phyloP scores from a whole-genome alignment of 192 early-diverging fungal species.

The Glomus cerebriforme region DNA sequence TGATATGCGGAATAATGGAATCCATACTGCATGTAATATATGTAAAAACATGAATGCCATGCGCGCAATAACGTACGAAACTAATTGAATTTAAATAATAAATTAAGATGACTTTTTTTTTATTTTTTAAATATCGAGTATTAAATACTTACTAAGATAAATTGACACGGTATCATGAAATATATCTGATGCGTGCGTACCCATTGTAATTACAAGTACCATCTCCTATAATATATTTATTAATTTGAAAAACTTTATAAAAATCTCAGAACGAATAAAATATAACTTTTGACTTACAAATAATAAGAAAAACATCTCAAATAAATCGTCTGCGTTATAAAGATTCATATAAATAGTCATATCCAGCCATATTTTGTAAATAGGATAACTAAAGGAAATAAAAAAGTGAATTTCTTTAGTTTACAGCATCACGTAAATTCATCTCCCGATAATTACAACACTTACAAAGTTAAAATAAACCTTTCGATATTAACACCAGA shows the following conservation, averaged over 20 bases:
- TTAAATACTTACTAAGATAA: not conserved
- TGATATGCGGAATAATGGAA: constrained; percentile 19
- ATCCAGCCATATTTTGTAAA: constrained; percentile 25
- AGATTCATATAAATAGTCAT: constrained; percentile 24
- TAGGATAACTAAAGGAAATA: constrained; percentile 25
- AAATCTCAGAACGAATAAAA: not conserved
- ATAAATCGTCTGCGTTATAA: constrained; percentile 30
- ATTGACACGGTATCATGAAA: not conserved
- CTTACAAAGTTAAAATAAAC: constrained; percentile 34
- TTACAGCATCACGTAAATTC: not conserved
- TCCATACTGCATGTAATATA: not conserved
- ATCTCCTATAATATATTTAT: constrained; percentile 27
- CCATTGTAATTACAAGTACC: constrained; percentile 27
- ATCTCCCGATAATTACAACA: not conserved
- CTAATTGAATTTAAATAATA: not conserved
- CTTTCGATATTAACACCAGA: not conserved
- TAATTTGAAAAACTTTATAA: not conserved
- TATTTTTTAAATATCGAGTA: not conserved
- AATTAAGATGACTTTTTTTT: not conserved
- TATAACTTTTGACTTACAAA: constrained; percentile 15
- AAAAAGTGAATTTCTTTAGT: not conserved
- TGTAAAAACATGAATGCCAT: not conserved
- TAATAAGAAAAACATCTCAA: constrained; percentile 33
- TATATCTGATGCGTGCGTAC: constrained; percentile 21
- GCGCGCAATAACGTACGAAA: constrained; percentile 8